Base-by-base conservation (phyloP, 208 protist species). In the Leishmania turanica region DNA sequence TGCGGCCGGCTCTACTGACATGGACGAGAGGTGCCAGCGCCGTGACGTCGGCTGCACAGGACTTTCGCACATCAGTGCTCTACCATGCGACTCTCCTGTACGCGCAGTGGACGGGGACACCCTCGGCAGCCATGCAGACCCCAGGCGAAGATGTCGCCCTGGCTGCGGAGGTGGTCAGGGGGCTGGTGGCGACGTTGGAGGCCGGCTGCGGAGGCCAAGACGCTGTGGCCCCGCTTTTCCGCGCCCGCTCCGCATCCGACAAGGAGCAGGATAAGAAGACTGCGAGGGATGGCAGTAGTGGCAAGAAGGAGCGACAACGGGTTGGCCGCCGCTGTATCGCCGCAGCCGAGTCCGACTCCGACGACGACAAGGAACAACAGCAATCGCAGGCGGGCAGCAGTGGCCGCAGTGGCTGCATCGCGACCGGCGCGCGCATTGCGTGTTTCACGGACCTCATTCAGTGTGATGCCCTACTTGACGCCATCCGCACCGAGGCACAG, bases 31-130 rank as follows among this genome's bases (percentile, higher is more conserved):
- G 54, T 53, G 60, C 76, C 40, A 37, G 40, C 11, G 58, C 60
- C 7, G 31, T 47, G 24, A 70, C 47, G 24, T 58, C 45, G 4
- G 69, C 76, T 71, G 56, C n/a, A 31, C 34, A 62, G n/a, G 62
- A 71, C 1, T 66, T 90, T 24, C 83, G 78, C 13, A 40, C 79
- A 19, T 69, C 68, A 24, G 72, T 81, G 77, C 81, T 89, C 42
- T 92, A 89, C 84, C 82, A 90, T 75, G 76, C 86, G 19, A 81
- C 77, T 40, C 82, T 89, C n/a, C 74, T 92, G 21, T 89, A 89
- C 73, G 78, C 88, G 69, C 81, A 84, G 58, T 66, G 71, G 70
- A 51, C 68, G 1, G 66, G 79, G 31, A 31, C 56, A 5, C 45
- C 69, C 51, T 51, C 24, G 45, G 40, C 2, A 34, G 4, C 45